These are phyloP conservation scores for Chrysoporthe puriensis DNA, from an alignment of 2,329 filamentous ascomycete genomes.

Conservation along the genomic window DNA sequence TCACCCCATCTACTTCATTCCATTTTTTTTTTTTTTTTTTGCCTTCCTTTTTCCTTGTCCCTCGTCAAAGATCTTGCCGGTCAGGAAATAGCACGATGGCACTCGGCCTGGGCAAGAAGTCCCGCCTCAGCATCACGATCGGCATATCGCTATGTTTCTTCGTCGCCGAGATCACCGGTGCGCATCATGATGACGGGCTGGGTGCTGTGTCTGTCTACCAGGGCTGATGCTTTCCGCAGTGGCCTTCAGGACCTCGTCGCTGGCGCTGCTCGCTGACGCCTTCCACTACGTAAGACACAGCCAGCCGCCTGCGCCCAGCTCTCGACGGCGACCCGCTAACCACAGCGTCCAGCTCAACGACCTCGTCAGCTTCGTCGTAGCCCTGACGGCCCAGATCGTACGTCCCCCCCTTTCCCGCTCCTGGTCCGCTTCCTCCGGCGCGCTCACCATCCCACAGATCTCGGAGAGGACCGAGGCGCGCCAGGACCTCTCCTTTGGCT, in stretches of 20 bases:
- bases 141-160: constrained; percentile 56
- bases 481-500: constrained; percentile 70
- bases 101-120: constrained; percentile 45
- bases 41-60: too few species aligned
- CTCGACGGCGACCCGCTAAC: not conserved
- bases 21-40: too few species aligned
- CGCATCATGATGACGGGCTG: constrained; percentile 23
- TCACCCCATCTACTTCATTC: too few species aligned
- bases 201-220: not conserved
- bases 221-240: constrained; percentile 43
- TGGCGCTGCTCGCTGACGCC: constrained; percentile 76
- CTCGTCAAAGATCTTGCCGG: not conserved
- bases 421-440: not conserved
- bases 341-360: constrained; percentile 62
- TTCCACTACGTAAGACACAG: constrained; percentile 69
- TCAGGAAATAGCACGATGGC: constrained; percentile 38
- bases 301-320: not conserved
- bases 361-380: constrained; percentile 69
- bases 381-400: constrained; percentile 66
- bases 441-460: constrained; percentile 46
- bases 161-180: constrained; percentile 54
- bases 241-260: constrained; percentile 70
- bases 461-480: constrained; percentile 61
- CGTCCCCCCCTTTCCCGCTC: constrained; percentile 31
- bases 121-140: constrained; percentile 52